Percentiles rank a stretch among this genome's conserved stretches.
Conservation (phyloP, 768 basidiomycete species). For the Suillus paluster region DNA sequence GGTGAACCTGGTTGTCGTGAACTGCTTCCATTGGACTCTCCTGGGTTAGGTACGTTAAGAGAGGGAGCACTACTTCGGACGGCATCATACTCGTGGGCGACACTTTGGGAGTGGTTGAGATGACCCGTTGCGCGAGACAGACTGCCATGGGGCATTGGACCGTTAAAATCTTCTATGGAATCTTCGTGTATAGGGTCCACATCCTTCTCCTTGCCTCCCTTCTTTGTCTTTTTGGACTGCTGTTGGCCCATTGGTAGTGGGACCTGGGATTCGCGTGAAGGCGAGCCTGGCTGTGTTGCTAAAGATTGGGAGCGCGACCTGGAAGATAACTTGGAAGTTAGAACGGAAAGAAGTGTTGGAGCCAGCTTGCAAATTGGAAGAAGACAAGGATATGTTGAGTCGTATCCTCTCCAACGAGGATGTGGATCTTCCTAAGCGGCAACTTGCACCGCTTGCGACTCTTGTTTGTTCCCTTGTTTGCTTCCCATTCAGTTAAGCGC, state of each 20-base stretch:
- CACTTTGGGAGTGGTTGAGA: slow-evolving; percentile 44
- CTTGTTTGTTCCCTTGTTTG: slow-evolving; percentile 42
- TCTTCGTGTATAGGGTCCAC: slow-evolving; percentile 51
- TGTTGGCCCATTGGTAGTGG: slow-evolving; percentile 78
- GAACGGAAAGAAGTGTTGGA: slow-evolving; percentile 77
- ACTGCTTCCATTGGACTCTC: slow-evolving; percentile 46
- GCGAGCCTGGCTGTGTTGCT: slow-evolving; percentile 64
- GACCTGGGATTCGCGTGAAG: slow-evolving; percentile 39
- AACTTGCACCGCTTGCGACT: slow-evolving; percentile 21
- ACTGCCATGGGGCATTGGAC: slow-evolving; percentile 43
- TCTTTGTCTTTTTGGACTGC: slow-evolving; percentile 82
- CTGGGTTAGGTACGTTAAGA: slow-evolving; percentile 38
- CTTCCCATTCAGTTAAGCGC: slow-evolving; percentile 8
- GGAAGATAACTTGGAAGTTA: slow-evolving; percentile 66
- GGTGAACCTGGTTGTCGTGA: slow-evolving; percentile 38
- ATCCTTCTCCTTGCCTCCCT: slow-evolving; percentile 67
- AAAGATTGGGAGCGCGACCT: slow-evolving; percentile 77
- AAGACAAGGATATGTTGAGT: slow-evolving; percentile 6
- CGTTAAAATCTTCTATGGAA: slow-evolving; percentile 43
- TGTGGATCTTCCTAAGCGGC: slow-evolving; percentile 23
- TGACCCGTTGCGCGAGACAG: slow-evolving; percentile 50
- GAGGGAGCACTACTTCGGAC: slow-evolving; percentile 36
- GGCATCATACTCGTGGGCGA: slow-evolving; percentile 39
- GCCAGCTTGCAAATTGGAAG: slow-evolving; percentile 63
- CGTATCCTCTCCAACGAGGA: slow-evolving; percentile 29